phyloP scores from a whole-genome alignment of 208 protist species.

The Trypanosomatidae sp. region DNA sequence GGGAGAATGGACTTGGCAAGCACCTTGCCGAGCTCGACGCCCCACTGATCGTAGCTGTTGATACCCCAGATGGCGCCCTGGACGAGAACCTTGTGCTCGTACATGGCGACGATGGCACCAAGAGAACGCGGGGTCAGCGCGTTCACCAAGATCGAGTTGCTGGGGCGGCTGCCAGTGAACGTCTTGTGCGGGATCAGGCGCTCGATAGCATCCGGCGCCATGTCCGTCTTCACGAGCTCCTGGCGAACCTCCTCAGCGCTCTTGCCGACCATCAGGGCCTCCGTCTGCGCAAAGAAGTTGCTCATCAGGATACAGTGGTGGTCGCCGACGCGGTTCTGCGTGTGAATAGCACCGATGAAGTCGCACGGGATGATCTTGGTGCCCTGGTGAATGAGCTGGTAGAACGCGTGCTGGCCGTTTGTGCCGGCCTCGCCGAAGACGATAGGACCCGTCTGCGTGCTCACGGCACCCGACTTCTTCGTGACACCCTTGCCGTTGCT shows the following conservation, averaged over 20 bases:
- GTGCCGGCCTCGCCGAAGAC: slow-evolving; percentile 97
- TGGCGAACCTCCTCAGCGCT: slow-evolving; percentile 76
- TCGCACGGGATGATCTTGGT: slow-evolving; percentile 97
- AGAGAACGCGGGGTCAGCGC: slow-evolving; percentile 93
- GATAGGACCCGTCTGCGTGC: slow-evolving; percentile 93
- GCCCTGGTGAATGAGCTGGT: slow-evolving; percentile 97
- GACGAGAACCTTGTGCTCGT: slow-evolving; percentile 98
- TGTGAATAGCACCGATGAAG: slow-evolving; percentile 93
- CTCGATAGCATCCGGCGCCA: slow-evolving; percentile 56
- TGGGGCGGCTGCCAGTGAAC: slow-evolving; percentile 95
- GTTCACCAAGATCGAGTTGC: slow-evolving; percentile 95
- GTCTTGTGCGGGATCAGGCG: slow-evolving; percentile 77
- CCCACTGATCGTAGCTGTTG: slow-evolving; percentile 98
- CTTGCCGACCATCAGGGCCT: slow-evolving; percentile 97
- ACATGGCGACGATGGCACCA: slow-evolving; percentile 96
- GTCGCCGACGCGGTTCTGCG: slow-evolving; percentile 92
- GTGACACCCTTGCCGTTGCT: slow-evolving; percentile 96
- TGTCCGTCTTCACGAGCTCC: slow-evolving; percentile 67
- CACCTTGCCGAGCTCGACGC: slow-evolving; percentile 98
- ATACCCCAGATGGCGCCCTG: slow-evolving; percentile 98
- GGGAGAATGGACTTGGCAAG: slow-evolving; percentile 96
- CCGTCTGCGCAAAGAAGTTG: slow-evolving; percentile 98
- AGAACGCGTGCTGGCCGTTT: slow-evolving; percentile 95
- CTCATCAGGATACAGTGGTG: slow-evolving; percentile 96
- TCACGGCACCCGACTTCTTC: slow-evolving; percentile 55